Percentiles rank a stretch among this genome's conserved stretches.
phyloP scores from a whole-genome alignment of 1,284 basidiomycete species.

The Boletus sp. region DNA sequence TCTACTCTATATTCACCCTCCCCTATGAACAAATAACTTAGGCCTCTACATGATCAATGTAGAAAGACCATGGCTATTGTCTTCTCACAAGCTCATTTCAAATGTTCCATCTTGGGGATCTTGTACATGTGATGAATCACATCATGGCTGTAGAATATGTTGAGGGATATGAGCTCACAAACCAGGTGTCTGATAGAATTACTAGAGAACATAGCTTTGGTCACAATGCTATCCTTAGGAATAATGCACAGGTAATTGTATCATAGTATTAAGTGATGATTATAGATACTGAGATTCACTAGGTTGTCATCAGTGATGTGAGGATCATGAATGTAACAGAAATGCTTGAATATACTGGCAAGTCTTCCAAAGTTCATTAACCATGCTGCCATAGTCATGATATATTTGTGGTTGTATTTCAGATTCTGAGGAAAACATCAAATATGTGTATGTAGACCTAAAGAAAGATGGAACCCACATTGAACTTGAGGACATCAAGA shows the following conservation, averaged over 20 bases:
- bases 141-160: constrained; percentile 6
- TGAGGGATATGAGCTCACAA: not conserved
- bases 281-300: no score
- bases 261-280: no score
- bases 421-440: not conserved
- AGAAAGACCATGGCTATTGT: constrained; percentile 22
- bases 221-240: no score
- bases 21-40: no score
- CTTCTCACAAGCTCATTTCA: constrained; percentile 13
- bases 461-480: no score
- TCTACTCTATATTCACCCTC: no score
- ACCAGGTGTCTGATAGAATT: no score
- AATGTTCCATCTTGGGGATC: constrained; percentile 22
- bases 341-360: constrained; percentile 9
- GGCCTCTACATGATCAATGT: constrained; percentile 21
- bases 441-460: no score
- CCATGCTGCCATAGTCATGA: not conserved
- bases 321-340: constrained; percentile 16
- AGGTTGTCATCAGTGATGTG: no score
- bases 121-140: constrained; percentile 14
- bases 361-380: not conserved
- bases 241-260: no score
- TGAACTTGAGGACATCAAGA: not conserved
- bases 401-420: constrained; percentile 5
- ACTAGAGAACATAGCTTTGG: no score